Evolutionary conservation across 208 protist species (phyloP).

Genomic region (Eutreptiella sp.): DNA sequence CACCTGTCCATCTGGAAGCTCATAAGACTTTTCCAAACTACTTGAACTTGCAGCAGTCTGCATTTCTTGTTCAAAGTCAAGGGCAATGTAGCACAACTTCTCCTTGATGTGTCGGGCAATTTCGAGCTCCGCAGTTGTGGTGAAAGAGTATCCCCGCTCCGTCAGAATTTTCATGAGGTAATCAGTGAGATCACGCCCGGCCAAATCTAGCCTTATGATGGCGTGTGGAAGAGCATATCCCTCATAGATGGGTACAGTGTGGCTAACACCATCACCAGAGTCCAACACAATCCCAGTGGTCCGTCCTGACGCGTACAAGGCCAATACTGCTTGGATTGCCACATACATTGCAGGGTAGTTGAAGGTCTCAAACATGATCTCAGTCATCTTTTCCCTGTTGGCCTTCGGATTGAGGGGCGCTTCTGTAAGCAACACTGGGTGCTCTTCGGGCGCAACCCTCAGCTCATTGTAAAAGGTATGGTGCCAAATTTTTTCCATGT

Average conservation of each 20-base stretch:
- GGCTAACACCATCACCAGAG: conserved; percentile 82
- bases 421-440: conserved; percentile 88
- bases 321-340: conserved; percentile 91
- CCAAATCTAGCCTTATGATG: conserved; percentile 74
- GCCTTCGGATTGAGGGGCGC: conserved; percentile 80
- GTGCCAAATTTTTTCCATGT: conserved; percentile 97
- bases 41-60: conserved; percentile 70
- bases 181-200: conserved; percentile 86
- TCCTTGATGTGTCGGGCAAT: conserved; percentile 92
- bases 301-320: conserved; percentile 80
- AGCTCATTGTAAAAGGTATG: conserved; percentile 98
- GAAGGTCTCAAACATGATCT: conserved; percentile 91
- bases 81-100: conserved; percentile 81
- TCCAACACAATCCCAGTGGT: conserved; percentile 85
- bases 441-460: conserved; percentile 91
- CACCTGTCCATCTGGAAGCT: conserved; percentile 86
- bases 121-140: conserved; percentile 87
- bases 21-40: conserved; percentile 66
- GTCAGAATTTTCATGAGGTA: conserved; percentile 88
- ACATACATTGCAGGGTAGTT: conserved; percentile 80
- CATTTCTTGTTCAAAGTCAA: conserved; percentile 94
- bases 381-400: conserved; percentile 87
- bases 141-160: conserved; percentile 91
- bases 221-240: conserved; percentile 78
- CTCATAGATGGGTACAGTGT: conserved; percentile 87